These are phyloP conservation scores for Allantophomopsis cytisporea DNA, from an alignment of 2,329 filamentous ascomycete species.

Conservation along the genomic window DNA sequence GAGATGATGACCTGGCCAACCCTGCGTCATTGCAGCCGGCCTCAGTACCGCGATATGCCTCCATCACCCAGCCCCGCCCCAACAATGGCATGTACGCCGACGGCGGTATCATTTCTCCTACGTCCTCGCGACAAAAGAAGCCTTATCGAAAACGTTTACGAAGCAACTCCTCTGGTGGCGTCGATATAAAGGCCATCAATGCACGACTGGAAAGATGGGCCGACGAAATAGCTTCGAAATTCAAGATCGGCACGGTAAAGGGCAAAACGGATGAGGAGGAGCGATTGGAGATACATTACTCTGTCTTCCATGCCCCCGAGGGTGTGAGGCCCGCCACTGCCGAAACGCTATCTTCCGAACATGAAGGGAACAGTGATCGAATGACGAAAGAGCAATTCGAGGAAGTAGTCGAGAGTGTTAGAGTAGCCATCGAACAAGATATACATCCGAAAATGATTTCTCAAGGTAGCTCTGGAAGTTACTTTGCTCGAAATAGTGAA, in stretches of 20 bases:
- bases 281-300: constrained; percentile 89
- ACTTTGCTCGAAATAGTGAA: constrained; percentile 84
- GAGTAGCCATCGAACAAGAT: constrained; percentile 75
- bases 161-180: constrained; percentile 63
- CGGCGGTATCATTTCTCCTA: constrained; percentile 19
- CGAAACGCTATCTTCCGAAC: constrained; percentile 49
- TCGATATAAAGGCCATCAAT: constrained; percentile 97
- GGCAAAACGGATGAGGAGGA: constrained; percentile 68
- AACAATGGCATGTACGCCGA: constrained; percentile 44
- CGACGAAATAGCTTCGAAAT: constrained; percentile 93
- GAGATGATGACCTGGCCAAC: constrained; percentile 45
- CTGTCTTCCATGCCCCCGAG: constrained; percentile 88
- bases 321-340: constrained; percentile 69
- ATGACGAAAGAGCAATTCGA: constrained; percentile 79
- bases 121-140: constrained; percentile 29
- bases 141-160: constrained; percentile 36
- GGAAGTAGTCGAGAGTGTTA: constrained; percentile 78
- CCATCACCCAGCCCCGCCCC: constrained; percentile 45
- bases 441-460: constrained; percentile 92
- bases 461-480: constrained; percentile 94
- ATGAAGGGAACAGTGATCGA: constrained; percentile 41
- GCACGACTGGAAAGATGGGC: constrained; percentile 91
- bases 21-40: constrained; percentile 39
- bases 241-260: constrained; percentile 73
- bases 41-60: constrained; percentile 47